Evolutionary conservation across 2,329 filamentous ascomycete genomes (phyloP), one percentile per base, ranked within the genome.

Genomic region (Metarhizium robertsii): DNA sequence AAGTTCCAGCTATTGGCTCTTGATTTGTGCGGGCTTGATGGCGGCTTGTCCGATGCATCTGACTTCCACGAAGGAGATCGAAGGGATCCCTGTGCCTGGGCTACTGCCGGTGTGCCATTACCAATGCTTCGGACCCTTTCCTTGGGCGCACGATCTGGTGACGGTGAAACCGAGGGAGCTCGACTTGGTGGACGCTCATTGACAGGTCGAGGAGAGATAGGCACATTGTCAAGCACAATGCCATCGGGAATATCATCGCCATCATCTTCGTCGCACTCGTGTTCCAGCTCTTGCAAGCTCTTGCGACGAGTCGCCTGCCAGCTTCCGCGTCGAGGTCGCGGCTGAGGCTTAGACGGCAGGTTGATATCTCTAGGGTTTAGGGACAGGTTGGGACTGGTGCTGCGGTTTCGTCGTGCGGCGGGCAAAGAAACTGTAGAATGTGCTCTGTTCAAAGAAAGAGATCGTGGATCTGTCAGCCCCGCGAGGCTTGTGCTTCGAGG

Each of bases 181-280:
- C 75, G 73, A 64, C 79, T 85, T 6, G 73, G 73, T 0, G 78
- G 71, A 16, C 84, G 75, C 58, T 85, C 81, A 29, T 73, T 73
- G 1, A 74, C 73, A 2, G 83, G 83, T 2, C 84, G 77, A n/a
- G 89, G 89, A 0, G 88, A 92, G 49, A 94, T 83, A 5, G 89
- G 89, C 2, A 94, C 85, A 60, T 94, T 94, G 71, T 90, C 88
- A 50, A 94, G 79, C 53, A 91, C 79, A 29, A 88, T 80, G 54
- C 89, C 88, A 30, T 92, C 88, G 0, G 89, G 89, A 34, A 94
- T 85, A 64, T 91, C 87, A 54, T 85, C 86, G 53, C 83, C 85
- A 54, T 91, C 86, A 61, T 92, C 87, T 52, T 86, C 83, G 62
- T 90, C 84, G 58, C 80, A 92, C 65, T 92, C 88, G 54, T 82